Evolutionary conservation across 179 eudicot genomes (phyloP).

Genomic region (Actinidia chinensis): DNA sequence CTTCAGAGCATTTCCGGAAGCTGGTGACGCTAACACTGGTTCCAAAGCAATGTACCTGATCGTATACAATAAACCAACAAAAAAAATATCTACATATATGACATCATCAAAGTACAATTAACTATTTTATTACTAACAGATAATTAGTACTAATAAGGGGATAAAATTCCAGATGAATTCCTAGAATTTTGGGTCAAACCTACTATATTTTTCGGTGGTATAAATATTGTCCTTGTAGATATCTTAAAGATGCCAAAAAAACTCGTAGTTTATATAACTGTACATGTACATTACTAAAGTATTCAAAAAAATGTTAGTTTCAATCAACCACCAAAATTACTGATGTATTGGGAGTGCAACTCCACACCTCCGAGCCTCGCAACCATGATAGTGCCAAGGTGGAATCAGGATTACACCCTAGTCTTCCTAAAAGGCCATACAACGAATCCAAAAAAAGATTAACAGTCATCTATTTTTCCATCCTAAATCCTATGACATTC

Average conservation of each 20-base stretch:
- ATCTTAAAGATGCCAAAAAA: too few relatives aligned
- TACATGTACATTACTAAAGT: too few relatives aligned
- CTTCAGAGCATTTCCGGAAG: conserved; percentile 99
- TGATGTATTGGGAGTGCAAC: too few relatives aligned
- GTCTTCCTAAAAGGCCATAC: background rate
- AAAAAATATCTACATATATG: background rate
- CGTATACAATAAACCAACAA: conserved; percentile 7
- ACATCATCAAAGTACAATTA: background rate
- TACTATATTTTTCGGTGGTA: background rate
- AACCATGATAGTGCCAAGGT: too few relatives aligned
- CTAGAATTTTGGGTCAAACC: background rate
- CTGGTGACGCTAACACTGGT: conserved; percentile 69
- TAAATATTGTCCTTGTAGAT: background rate
- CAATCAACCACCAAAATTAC: too few relatives aligned
- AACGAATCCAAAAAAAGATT: background rate
- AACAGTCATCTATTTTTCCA: background rate
- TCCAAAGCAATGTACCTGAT: background rate
- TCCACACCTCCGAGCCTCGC: too few relatives aligned
- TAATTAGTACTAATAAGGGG: too few relatives aligned
- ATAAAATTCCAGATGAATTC: background rate
- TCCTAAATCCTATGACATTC: background rate
- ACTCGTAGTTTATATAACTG: too few relatives aligned
- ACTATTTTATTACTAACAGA: too few relatives aligned
- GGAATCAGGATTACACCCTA: background rate
- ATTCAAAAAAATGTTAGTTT: too few relatives aligned